Conservation (phyloP, 139 green algal species). For the Chlamydomonas applanata region DNA sequence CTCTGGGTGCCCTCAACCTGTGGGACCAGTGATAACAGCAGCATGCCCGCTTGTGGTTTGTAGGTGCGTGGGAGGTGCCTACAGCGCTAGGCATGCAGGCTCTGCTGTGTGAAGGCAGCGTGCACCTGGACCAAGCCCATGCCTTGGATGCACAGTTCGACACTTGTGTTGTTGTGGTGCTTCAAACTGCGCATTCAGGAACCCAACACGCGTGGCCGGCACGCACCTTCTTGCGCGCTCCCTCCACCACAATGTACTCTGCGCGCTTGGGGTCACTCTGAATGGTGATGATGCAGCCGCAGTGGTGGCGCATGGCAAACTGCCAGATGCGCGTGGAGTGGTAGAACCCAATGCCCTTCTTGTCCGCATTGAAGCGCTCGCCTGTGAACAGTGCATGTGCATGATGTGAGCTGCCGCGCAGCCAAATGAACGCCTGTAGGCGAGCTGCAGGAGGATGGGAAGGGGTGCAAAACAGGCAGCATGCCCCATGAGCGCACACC, state of each 20-base stretch:
- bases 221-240: constrained; percentile 56
- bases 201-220: no score
- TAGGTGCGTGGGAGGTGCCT: no score
- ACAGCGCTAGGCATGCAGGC: no score
- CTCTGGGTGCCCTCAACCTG: constrained; percentile 62
- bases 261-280: constrained; percentile 90
- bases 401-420: no score
- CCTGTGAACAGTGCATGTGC: constrained; percentile 11
- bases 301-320: constrained; percentile 90
- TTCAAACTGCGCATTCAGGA: not conserved
- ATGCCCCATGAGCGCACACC: no score
- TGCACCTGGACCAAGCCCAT: no score
- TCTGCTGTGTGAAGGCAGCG: no score
- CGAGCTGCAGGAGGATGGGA: no score
- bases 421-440: no score
- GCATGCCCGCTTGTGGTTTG: no score
- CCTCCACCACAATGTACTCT: constrained; percentile 83
- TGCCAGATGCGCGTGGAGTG: constrained; percentile 88
- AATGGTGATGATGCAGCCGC: constrained; percentile 89
- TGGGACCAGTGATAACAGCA: not conserved
- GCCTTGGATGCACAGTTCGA: no score
- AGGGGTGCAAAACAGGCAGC: no score
- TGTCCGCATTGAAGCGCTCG: constrained; percentile 98
- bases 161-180: not conserved
- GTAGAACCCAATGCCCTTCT: constrained; percentile 84